Base-by-base conservation (phyloP, 2,329 filamentous ascomycete species). In the Penicillium concentricum region DNA sequence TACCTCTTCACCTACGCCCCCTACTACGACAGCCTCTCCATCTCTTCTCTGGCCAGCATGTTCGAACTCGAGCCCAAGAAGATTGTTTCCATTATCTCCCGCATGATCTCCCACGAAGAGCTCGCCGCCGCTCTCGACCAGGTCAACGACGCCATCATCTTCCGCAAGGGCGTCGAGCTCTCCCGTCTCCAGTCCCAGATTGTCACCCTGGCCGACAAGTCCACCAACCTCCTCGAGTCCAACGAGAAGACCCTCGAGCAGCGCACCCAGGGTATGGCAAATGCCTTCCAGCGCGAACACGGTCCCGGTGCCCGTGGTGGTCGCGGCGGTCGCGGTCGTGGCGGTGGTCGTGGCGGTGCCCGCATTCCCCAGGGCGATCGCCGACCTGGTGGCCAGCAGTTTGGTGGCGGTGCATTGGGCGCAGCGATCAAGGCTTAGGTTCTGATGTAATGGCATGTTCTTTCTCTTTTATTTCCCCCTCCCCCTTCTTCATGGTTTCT, bases 41-140 rank as follows among this genome's bases (percentile, higher is more conserved):
- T 97, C 67, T 82, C 85, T 65, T 95, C 92, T 24, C 84, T 99
- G 59, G 88, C 91, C 61, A 82, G 81, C 65, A 99, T 99, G 94
- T 99, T 99, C 76, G 94, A 99, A 78, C 87, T 99, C n/a, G 24
- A 85, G 92, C 56, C 81, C 67, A 86, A 88, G 79, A 97, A 97
- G 84, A 92, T 97, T 50, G 83, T 90, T n/a, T 92, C 94, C 35
- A 87, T 99, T 54, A 87, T 99, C 71, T 96, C 91, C 84, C 96
- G 96, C 82, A 99, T 99, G 94, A 97, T 99, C 76, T 96, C 92
- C 70, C 94, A 99, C 81, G 94, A 99, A 79, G 94, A 99, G 78
- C 87, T 99, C 48, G 91, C 90, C 10, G 94, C 94, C 42, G 95
- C 94, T 37, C 86, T 99, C 28, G 95, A 99, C 81, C 94, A 99